Conservation (phyloP, 2,329 filamentous ascomycete species). For the Lizonia empirigonia region DNA sequence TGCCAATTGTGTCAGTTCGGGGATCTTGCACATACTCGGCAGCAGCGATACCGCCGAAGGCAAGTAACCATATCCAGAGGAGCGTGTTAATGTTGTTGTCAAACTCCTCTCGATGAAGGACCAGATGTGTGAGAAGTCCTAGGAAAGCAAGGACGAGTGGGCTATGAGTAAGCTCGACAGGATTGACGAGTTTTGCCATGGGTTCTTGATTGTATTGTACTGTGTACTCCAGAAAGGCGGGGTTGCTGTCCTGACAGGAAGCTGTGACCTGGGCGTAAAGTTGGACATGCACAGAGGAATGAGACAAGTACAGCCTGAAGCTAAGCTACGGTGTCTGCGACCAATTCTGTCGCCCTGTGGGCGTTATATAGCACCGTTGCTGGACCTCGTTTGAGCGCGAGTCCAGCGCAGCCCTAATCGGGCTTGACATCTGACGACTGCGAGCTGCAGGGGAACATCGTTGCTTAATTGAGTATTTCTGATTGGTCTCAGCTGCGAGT, state of each 20-base stretch:
- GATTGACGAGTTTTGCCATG: conserved; percentile 15
- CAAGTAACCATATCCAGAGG: conserved; percentile 20
- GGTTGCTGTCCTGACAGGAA: background rate
- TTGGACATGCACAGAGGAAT: background rate
- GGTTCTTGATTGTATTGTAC: too few relatives aligned
- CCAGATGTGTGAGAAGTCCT: conserved; percentile 32
- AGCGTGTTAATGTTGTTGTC: conserved; percentile 27
- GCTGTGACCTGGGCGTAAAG: background rate
- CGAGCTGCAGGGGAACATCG: background rate
- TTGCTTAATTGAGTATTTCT: background rate
- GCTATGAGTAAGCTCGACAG: conserved; percentile 25
- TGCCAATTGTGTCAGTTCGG: conserved; percentile 11
- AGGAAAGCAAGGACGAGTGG: conserved; percentile 26
- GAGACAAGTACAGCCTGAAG: background rate
- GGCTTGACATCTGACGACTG: background rate
- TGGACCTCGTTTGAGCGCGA: background rate
- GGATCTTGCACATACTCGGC: conserved; percentile 25
- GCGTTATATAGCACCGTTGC: background rate
- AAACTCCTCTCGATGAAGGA: conserved; percentile 34
- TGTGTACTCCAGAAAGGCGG: background rate
- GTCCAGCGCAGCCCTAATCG: conserved; percentile 2
- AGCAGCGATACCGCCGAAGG: conserved; percentile 24
- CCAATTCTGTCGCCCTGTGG: background rate
- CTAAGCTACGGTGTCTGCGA: background rate
- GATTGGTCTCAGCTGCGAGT: conserved; percentile 1